Conservation (phyloP, 1,139 yeast species). For the Debaryomyces fabryi region DNA sequence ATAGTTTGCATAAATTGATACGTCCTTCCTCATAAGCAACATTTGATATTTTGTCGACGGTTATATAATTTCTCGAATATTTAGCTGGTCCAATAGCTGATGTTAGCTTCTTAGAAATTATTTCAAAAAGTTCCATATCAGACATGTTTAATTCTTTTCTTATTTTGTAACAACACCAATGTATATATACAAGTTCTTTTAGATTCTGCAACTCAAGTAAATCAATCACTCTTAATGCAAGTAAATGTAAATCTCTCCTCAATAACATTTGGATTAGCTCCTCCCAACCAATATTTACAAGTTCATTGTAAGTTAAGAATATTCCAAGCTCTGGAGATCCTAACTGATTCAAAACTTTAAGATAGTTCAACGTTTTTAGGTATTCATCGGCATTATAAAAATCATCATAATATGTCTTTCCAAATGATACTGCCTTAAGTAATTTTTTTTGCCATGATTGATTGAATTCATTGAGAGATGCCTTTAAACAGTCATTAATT, state of each 20-base stretch:
- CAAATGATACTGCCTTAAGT: conserved; percentile 82
- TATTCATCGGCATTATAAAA: conserved; percentile 63
- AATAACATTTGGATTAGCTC: conserved; percentile 60
- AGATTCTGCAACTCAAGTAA: conserved; percentile 50
- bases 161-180: conserved; percentile 84
- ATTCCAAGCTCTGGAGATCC: conserved; percentile 68
- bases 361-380: conserved; percentile 57
- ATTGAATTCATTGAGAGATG: conserved; percentile 78
- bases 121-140: conserved; percentile 60
- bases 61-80: conserved; percentile 36
- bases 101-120: conserved; percentile 50
- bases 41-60: conserved; percentile 66
- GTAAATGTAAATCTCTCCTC: conserved; percentile 59
- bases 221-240: conserved; percentile 64
- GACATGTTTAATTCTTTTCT: conserved; percentile 52
- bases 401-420: conserved; percentile 63
- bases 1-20: conserved; percentile 59
- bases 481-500: conserved; percentile 69
- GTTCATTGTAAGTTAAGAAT: conserved; percentile 63
- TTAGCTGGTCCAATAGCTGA: conserved; percentile 17
- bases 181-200: conserved; percentile 59
- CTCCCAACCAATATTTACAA: conserved; percentile 52
- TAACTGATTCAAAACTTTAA: conserved; percentile 72
- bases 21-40: conserved; percentile 88
- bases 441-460: conserved; percentile 79